Conservation (phyloP, 2,329 filamentous ascomycete species). For the Talaromyces sp. region DNA sequence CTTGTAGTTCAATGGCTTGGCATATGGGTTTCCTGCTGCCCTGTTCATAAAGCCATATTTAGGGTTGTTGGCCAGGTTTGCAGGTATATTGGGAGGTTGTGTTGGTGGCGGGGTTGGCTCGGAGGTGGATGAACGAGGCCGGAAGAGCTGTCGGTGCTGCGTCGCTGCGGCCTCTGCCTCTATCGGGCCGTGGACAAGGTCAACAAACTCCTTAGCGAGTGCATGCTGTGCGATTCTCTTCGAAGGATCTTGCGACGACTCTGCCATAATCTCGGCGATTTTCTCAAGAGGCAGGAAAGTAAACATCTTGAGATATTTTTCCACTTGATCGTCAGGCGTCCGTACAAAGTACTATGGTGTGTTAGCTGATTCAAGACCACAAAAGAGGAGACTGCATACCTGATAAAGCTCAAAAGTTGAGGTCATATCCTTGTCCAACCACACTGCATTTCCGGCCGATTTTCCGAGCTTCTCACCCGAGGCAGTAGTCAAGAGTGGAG, state of each 20-base stretch:
- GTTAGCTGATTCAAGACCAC: constrained; percentile 24
- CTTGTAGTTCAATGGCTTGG: constrained; percentile 40
- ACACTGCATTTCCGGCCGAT: constrained; percentile 88
- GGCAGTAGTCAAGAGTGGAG: constrained; percentile 81
- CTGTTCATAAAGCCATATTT: constrained; percentile 30
- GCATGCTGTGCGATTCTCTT: constrained; percentile 77
- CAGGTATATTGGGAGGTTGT: constrained; percentile 23
- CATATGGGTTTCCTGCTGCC: constrained; percentile 40
- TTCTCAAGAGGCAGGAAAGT: constrained; percentile 75
- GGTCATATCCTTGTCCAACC: constrained; percentile 82
- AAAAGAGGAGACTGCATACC: constrained; percentile 35
- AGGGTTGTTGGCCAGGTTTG: constrained; percentile 25
- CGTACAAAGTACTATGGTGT: constrained; percentile 72
- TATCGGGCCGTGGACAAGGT: constrained; percentile 70
- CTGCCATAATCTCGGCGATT: constrained; percentile 67
- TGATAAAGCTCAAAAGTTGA: constrained; percentile 81
- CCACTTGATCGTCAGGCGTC: constrained; percentile 76
- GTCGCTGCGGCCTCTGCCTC: constrained; percentile 63
- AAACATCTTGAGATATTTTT: constrained; percentile 79
- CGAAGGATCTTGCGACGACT: constrained; percentile 66
- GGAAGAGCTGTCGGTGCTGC: constrained; percentile 54
- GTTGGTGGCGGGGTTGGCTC: constrained; percentile 34
- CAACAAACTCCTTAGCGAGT: constrained; percentile 77
- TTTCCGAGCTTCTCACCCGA: constrained; percentile 92
- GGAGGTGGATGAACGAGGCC: constrained; percentile 34